These are phyloP conservation scores for Sicyos edulis DNA, from an alignment of 306 rosid genomes.

Conservation along the genomic window DNA sequence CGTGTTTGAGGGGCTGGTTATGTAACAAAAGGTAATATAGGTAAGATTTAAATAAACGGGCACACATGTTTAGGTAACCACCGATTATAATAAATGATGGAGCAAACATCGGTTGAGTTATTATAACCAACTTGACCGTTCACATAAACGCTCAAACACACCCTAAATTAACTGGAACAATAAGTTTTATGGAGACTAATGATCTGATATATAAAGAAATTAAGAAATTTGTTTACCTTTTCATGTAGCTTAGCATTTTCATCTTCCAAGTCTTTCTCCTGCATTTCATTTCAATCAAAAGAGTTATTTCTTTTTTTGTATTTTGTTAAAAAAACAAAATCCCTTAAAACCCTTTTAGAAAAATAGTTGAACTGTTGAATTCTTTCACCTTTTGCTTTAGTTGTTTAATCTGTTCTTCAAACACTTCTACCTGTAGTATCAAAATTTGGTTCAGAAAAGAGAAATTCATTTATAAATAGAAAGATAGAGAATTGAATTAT, in stretches of 20 bases:
- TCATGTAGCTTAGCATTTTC: constrained; percentile 58
- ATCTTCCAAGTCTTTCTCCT: constrained; percentile 51
- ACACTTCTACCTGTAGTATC: constrained; percentile 48
- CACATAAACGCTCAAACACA: too few relatives aligned
- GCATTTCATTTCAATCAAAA: constrained; percentile 23
- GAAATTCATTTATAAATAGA: background rate
- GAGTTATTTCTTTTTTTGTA: background rate
- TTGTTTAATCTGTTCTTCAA: constrained; percentile 45
- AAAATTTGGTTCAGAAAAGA: background rate
- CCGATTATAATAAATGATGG: too few relatives aligned
- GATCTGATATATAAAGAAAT: background rate
- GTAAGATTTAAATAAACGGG: too few relatives aligned
- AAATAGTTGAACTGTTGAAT: background rate
- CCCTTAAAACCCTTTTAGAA: background rate
- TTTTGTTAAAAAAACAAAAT: background rate
- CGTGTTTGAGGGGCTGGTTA: too few relatives aligned
- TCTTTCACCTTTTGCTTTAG: constrained; percentile 60
- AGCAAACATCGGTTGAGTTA: too few relatives aligned
- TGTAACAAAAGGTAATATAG: too few relatives aligned
- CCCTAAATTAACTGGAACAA: background rate
- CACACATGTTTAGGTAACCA: too few relatives aligned
- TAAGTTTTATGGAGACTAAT: too few relatives aligned
- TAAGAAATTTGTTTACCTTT: constrained; percentile 39
- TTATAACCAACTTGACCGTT: too few relatives aligned
- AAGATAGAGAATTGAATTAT: background rate